These are phyloP conservation scores for Rosellinia necatrix DNA, from an alignment of 2,329 filamentous ascomycete species.

Conservation along the genomic window DNA sequence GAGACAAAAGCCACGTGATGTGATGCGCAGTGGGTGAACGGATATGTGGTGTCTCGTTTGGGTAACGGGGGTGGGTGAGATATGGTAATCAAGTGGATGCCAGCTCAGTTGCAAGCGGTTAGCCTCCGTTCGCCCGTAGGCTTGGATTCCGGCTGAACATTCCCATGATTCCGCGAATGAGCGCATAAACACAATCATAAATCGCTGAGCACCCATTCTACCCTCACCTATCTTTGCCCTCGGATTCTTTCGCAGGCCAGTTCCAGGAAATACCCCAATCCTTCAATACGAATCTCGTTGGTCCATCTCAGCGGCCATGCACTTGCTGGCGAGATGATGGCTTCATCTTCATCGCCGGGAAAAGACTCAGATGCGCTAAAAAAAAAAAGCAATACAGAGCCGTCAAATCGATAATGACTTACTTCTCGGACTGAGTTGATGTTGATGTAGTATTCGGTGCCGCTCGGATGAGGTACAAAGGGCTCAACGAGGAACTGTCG, in stretches of 20 bases:
- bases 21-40: conserved; percentile 1
- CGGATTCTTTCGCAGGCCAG: not conserved
- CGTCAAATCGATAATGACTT: conserved; percentile 53
- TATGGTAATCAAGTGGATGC: conserved; percentile 35
- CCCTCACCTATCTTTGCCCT: not conserved
- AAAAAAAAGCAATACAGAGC: conserved; percentile 14
- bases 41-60: conserved; percentile 25
- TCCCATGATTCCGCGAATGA: conserved; percentile 25
- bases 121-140: conserved; percentile 51
- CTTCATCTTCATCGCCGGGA: conserved; percentile 3
- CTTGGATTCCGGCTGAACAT: conserved; percentile 29
- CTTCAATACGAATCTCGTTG: not conserved
- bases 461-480: conserved; percentile 92
- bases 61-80: conserved; percentile 27
- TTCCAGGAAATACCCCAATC: not conserved
- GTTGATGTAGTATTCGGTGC: conserved; percentile 99
- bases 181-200: conserved; percentile 33
- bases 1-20: conserved; percentile 21
- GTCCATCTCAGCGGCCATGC: conserved; percentile 9
- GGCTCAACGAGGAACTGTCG: conserved; percentile 98
- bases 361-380: conserved; percentile 25
- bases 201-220: conserved; percentile 7
- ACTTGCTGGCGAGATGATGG: conserved; percentile 22
- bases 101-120: conserved; percentile 42
- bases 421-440: conserved; percentile 99